A percentile compares a stretch with the other conserved stretches of the same genome.
Evolutionary conservation across 1,284 basidiomycete species (phyloP).

Genomic region (Fomitopsis betulina): DNA sequence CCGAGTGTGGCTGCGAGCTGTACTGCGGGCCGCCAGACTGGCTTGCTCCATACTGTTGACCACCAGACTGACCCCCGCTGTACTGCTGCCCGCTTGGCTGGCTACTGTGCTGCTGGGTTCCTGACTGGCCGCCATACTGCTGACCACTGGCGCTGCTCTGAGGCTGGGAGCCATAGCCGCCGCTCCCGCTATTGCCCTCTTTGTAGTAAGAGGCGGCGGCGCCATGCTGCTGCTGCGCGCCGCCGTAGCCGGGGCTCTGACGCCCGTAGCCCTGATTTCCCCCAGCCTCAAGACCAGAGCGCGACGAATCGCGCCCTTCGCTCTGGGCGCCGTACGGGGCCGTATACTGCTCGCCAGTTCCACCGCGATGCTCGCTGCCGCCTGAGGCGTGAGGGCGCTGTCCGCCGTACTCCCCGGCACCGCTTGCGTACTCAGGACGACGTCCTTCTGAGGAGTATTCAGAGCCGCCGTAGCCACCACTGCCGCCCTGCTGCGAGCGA

Average conservation of each 20-base stretch:
- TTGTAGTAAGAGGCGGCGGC: neutral
- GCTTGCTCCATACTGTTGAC: neutral
- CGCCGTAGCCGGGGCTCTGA: neutral
- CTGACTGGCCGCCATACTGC: conserved; percentile 1
- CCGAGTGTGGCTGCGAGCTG: conserved; percentile 43
- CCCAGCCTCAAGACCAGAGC: conserved; percentile 1
- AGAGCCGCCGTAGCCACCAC: neutral
- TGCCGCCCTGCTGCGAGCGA: neutral
- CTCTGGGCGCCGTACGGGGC: neutral
- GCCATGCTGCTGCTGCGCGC: neutral
- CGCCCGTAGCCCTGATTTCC: neutral
- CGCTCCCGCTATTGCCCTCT: neutral
- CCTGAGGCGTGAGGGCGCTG: neutral
- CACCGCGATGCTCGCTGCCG: neutral
- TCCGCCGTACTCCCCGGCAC: neutral
- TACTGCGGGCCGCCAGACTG: conserved; percentile 62
- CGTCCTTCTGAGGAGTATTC: neutral
- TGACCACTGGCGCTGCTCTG: neutral
- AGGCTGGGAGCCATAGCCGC: neutral
- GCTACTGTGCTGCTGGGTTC: neutral
- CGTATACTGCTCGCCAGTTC: neutral
- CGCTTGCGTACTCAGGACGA: neutral
- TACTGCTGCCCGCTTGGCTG: neutral
- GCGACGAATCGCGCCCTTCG: neutral
- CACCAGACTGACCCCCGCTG: neutral